These are phyloP conservation scores for Bretziella fagacearum DNA, from an alignment of 2,329 filamentous ascomycete genomes.

Conservation along the genomic window DNA sequence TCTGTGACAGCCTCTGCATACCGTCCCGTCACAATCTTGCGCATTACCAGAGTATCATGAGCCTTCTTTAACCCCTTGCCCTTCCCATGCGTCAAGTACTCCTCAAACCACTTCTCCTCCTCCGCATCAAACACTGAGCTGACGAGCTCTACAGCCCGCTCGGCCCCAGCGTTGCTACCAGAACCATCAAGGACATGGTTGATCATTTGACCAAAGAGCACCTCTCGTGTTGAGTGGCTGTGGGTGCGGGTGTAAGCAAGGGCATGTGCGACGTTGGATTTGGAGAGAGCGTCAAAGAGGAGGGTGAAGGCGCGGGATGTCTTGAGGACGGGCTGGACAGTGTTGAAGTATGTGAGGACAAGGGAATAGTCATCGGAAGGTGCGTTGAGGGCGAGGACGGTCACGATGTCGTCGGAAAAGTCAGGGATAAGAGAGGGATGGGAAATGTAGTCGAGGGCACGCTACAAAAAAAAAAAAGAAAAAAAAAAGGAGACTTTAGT, in stretches of 20 bases:
- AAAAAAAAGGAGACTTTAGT: no score
- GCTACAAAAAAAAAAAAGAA: slow-evolving; percentile 22
- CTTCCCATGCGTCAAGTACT: slow-evolving; percentile 46
- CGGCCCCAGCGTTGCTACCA: slow-evolving; percentile 27
- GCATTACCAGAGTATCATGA: slow-evolving; percentile 58
- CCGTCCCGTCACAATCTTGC: slow-evolving; percentile 50
- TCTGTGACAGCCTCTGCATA: slow-evolving; percentile 31
- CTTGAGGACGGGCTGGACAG: slow-evolving; percentile 55
- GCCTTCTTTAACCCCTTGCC: slow-evolving; percentile 48
- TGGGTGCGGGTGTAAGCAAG: slow-evolving; percentile 55
- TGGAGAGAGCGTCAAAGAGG: slow-evolving; percentile 52
- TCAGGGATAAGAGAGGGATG: slow-evolving; percentile 66
- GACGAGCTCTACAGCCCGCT: slow-evolving; percentile 50
- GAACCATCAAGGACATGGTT: slow-evolving; percentile 34
- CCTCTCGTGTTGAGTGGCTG: slow-evolving; percentile 41
- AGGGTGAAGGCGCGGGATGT: slow-evolving; percentile 43
- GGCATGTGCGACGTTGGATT: slow-evolving; percentile 52
- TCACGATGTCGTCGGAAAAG: slow-evolving; percentile 69
- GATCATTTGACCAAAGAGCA: slow-evolving; percentile 51
- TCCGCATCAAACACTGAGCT: slow-evolving; percentile 52
- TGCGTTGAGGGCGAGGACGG: slow-evolving; percentile 45
- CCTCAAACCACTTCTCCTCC: slow-evolving; percentile 61
- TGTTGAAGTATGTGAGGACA: slow-evolving; percentile 62
- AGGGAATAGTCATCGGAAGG: slow-evolving; percentile 43
- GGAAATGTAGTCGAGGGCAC: slow-evolving; percentile 57